Evolutionary conservation across 2,329 filamentous ascomycete genomes (phyloP).

Genomic region (Mycocentrospora acerina): DNA sequence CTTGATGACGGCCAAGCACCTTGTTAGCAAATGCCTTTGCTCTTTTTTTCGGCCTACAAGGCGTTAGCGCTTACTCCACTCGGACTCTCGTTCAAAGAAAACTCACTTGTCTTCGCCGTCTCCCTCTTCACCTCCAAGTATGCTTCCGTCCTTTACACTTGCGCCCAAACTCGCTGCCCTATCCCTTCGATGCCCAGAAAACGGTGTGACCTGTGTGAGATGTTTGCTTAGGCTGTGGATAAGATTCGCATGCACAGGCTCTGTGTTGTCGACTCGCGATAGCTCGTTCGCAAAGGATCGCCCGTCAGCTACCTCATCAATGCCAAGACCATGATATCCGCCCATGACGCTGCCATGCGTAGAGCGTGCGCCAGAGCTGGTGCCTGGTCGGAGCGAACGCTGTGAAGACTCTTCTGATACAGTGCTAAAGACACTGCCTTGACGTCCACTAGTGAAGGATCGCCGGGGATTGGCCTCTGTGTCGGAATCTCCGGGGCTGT

Average conservation of each 20-base stretch:
- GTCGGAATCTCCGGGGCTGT: slow-evolving; percentile 32
- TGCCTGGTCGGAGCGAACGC: slow-evolving; percentile 15
- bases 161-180: slow-evolving; percentile 11
- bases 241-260: slow-evolving; percentile 37
- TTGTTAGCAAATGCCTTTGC: slow-evolving; percentile 19
- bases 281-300: slow-evolving; percentile 41
- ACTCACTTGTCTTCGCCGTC: slow-evolving; percentile 23
- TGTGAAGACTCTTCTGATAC: slow-evolving; percentile 32
- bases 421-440: slow-evolving; percentile 29
- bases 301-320: slow-evolving; percentile 29
- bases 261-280: slow-evolving; percentile 37
- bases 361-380: slow-evolving; percentile 17
- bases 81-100: neutral
- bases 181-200: slow-evolving; percentile 21
- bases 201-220: slow-evolving; percentile 34
- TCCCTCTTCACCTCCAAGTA: slow-evolving; percentile 14
- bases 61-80: neutral
- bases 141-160: slow-evolving; percentile 15
- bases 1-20: slow-evolving; percentile 7
- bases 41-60: slow-evolving; percentile 14
- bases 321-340: slow-evolving; percentile 17
- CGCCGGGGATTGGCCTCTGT: slow-evolving; percentile 24
- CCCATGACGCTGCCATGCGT: slow-evolving; percentile 30
- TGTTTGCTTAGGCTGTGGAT: slow-evolving; percentile 36
- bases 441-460: slow-evolving; percentile 35